Conservation (phyloP, 129 eudicot species). For the Chrysanthemum makinoi region DNA sequence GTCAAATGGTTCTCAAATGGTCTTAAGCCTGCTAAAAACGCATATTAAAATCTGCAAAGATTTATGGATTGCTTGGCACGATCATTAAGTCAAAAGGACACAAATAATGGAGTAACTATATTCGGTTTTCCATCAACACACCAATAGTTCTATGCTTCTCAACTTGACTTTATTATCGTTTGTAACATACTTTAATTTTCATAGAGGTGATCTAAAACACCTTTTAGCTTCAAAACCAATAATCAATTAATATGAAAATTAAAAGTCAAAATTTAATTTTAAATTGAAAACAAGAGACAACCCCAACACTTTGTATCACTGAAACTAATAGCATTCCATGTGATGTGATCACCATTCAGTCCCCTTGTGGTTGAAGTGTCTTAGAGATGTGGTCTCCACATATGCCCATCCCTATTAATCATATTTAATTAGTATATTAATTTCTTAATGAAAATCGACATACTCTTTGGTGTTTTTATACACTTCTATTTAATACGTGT, state of each 20-base stretch:
- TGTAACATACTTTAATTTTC: not conserved
- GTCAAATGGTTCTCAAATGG: not conserved
- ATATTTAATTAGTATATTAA: not conserved
- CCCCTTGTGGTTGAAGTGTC: slow-evolving; percentile 35
- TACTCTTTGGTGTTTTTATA: not conserved
- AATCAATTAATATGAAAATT: slow-evolving; percentile 15
- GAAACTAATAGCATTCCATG: slow-evolving; percentile 27
- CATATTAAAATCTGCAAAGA: not conserved
- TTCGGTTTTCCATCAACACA: not conserved
- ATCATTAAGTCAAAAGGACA: slow-evolving; percentile 8
- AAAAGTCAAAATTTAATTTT: slow-evolving; percentile 19
- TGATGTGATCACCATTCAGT: slow-evolving; percentile 40
- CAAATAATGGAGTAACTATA: not conserved
- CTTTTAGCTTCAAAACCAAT: slow-evolving; percentile 16
- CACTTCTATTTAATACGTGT: not conserved
- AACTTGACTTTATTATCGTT: not conserved
- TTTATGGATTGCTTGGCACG: not conserved
- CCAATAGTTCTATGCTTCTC: not conserved
- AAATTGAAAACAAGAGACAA: slow-evolving; percentile 10
- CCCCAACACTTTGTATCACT: slow-evolving; percentile 20
- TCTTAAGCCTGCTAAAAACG: not conserved
- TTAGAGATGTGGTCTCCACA: slow-evolving; percentile 31
- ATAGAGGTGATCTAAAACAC: not conserved
- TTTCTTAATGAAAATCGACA: slow-evolving; percentile 17
- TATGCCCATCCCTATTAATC: slow-evolving; percentile 19